Evolutionary conservation across 345 rosid species (phyloP).

Genomic region (Gossypium raimondii): DNA sequence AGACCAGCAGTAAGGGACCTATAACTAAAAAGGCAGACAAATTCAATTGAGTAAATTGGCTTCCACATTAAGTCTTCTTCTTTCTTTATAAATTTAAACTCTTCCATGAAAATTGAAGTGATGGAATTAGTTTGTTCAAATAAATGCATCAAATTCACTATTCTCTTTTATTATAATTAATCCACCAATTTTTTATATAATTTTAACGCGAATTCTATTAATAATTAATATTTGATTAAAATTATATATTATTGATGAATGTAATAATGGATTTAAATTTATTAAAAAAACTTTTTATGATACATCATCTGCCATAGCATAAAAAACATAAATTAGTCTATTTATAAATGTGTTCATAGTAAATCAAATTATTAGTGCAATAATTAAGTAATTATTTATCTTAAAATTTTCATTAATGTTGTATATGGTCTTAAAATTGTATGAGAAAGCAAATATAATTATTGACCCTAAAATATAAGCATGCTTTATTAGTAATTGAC

Average conservation of each 20-base stretch:
- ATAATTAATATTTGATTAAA: too few relatives aligned
- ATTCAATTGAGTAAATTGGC: background rate
- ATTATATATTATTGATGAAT: too few relatives aligned
- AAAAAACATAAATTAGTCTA: too few relatives aligned
- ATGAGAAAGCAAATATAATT: background rate
- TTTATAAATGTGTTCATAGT: too few relatives aligned
- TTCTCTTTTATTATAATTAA: too few relatives aligned
- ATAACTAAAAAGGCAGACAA: background rate
- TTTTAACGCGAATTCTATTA: too few relatives aligned
- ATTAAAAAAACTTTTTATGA: too few relatives aligned
- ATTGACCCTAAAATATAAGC: background rate
- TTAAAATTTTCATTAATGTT: too few relatives aligned
- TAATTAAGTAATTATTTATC: background rate
- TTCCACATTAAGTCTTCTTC: background rate
- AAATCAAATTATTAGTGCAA: too few relatives aligned
- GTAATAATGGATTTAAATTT: too few relatives aligned
- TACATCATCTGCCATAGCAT: too few relatives aligned
- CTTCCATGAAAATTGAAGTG: background rate
- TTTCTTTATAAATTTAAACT: background rate
- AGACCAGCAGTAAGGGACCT: background rate
- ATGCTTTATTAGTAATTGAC: background rate
- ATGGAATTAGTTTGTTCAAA: background rate
- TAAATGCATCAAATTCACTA: background rate
- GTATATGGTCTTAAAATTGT: fast-evolving
- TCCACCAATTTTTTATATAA: too few relatives aligned